phyloP scores from a whole-genome alignment of 1,139 yeast genomes.

The Yamadazyma atmosphaerica region DNA sequence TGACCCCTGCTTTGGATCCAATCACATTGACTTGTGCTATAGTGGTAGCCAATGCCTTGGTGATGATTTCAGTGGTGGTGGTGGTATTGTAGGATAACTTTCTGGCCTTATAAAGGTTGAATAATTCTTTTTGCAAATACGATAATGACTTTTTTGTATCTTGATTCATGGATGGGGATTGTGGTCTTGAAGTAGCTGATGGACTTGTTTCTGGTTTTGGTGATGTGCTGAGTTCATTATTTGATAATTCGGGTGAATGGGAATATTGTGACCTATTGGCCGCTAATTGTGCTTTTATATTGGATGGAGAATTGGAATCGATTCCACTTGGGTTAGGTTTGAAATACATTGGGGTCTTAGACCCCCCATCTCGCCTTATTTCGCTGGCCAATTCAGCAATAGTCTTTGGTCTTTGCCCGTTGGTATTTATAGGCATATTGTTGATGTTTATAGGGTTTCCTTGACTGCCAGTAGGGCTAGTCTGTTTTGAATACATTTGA shows the following conservation, averaged over 20 bases:
- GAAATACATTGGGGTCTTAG: constrained; percentile 39
- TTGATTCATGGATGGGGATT: constrained; percentile 40
- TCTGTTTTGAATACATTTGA: constrained; percentile 23
- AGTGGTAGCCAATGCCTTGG: constrained; percentile 92
- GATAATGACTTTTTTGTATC: constrained; percentile 65
- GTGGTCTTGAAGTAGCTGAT: constrained; percentile 19
- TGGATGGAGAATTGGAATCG: constrained; percentile 16
- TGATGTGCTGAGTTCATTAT: constrained; percentile 15
- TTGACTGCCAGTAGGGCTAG: too few species aligned
- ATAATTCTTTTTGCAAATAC: constrained; percentile 70
- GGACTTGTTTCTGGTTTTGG: constrained; percentile 7
- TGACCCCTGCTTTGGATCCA: constrained; percentile 81
- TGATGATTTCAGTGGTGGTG: constrained; percentile 74
- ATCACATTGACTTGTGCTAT: constrained; percentile 87
- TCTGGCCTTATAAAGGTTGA: constrained; percentile 67
- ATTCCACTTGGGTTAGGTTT: constrained; percentile 20
- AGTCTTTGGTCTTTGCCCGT: constrained; percentile 42
- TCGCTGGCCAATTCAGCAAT: constrained; percentile 60
- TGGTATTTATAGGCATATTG: too few species aligned
- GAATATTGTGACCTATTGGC: constrained; percentile 43
- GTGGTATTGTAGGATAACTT: constrained; percentile 66
- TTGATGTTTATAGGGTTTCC: too few species aligned
- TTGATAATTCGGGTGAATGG: constrained; percentile 19
- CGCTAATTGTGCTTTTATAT: constrained; percentile 54
- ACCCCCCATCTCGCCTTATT: constrained; percentile 42